A percentile compares a stretch with the other conserved stretches of the same genome.
phyloP scores from a whole-genome alignment of 257 asterid species.

The Paulownia fortunei region DNA sequence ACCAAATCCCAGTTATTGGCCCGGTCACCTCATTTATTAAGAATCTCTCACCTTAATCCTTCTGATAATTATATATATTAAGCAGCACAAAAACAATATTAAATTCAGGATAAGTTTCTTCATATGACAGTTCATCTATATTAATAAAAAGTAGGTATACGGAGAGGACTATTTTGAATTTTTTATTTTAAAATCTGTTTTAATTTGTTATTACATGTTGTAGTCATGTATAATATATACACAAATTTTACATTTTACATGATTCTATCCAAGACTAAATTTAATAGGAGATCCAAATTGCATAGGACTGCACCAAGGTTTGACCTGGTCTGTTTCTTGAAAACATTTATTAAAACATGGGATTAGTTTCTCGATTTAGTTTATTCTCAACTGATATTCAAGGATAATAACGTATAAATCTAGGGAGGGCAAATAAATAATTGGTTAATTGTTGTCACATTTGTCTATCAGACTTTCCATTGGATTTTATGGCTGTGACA shows the following conservation, averaged over 20 bases:
- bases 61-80: constrained; percentile 12
- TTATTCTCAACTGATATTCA: not conserved
- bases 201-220: no score
- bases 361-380: not conserved
- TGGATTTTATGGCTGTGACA: not conserved
- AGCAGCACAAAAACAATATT: constrained; percentile 3
- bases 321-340: constrained; percentile 39
- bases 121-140: constrained; percentile 35
- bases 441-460: not conserved
- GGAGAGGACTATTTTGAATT: no score
- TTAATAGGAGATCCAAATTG: no score
- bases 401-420: not conserved
- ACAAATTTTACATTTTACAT: no score
- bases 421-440: constrained; percentile 16
- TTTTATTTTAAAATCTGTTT: no score
- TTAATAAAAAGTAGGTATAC: no score
- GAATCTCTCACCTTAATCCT: constrained; percentile 22
- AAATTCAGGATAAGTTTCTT: constrained; percentile 11
- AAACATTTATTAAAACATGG: not conserved
- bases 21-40: no score
- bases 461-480: not conserved
- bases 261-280: no score
- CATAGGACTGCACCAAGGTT: not conserved
- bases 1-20: constrained; percentile 39
- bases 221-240: no score